Evolutionary conservation across 2,329 filamentous ascomycete genomes (phyloP), one percentile per base, ranked within the genome.

Genomic region (Colletotrichum paranaense): DNA sequence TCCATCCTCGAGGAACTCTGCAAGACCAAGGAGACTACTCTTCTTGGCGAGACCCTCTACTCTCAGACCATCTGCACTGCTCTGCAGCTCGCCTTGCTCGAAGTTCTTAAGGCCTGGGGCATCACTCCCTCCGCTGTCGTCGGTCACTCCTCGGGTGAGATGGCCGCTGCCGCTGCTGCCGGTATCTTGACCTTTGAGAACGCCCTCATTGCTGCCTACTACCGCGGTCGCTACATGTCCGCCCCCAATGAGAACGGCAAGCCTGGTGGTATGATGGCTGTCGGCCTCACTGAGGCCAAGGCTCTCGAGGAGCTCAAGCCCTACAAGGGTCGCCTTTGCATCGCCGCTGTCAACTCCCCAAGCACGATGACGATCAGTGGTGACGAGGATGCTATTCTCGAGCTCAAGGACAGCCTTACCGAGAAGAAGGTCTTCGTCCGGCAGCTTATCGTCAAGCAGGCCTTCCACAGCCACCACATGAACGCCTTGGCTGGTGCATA

Each of bases 111-210:
- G 42, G 42, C 42, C 2, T 49, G 42, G 42, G 42, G 42, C 7
- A 80, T 87, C 35, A 70, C 57, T n/a, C 82, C 84, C 1, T 28
- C 70, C 0, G 81, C 79, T 11, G 82, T 85, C 1, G 78, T 80
- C 4, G 84, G 85, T 3, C 85, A 87, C 72, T 86, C 84, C 0
- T 82, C 80, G 19, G 85, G 85, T 11, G 85, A 87, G 71, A 86
- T 86, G 58, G 83, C 75, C 1, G 84, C 84, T 24, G 85, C 85
- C 0, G 86, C 84, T 68, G 79, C 83, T 2, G 77, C 81, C 1
- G 84, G 82, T 2, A 77, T 79, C 2, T 62, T 86, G 0, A 77
- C 77, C 5, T 77, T 78, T 4, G 76, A 80, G 14, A 78, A 80
- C 24, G 82, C 82, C 24, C 75, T 81, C 19, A 76, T 82, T 6